Base-by-base conservation (phyloP, 1,284 basidiomycete genomes). In the Cutaneotrichosporon sp. region DNA sequence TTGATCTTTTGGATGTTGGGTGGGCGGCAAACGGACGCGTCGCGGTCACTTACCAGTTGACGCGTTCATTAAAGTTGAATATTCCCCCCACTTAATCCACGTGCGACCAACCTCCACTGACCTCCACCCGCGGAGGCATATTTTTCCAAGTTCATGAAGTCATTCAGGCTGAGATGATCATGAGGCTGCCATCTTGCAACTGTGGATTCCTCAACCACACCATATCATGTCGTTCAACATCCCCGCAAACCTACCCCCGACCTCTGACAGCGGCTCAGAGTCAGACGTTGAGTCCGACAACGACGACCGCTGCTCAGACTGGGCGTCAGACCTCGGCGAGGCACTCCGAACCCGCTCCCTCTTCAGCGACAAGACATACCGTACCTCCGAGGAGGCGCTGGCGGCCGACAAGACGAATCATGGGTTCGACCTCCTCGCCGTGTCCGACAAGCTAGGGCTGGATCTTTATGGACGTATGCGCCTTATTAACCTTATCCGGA, bases 401-500 rank as follows among this genome's bases (percentile, higher is more conserved):
- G 70, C 75, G 22, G 79, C 89, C 65, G 90, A 93, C 72, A 81
- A 78, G 60, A 63, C 72, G 29, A 78, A 68, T 0, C 80, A 88
- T 64, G 50, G 60, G 24, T 66, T 62, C 43, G 62, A 67, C 48
- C 51, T 74, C 7, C 48, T 53, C 19, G 56, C 57, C 3, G 55
- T 59, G 9, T 54, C 58, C 19, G 54, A 62, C 19, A 57, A 54
- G 19, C 52, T 72, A 20, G 79, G 66, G 0, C 68, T 84, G 39
- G 83, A 84, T 68, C 82, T 85, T 56, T 84, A 90, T 72, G 82
- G 82, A 39, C 76, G 82, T 17, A 86, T 91, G 61, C 82, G 87
- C 42, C 74, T 96, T 48, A 83, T 96, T 70, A 94, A 96, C 72
- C 88, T 82, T 70, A 90, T 94, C 62, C 79, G 91, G 51, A 86